phyloP scores from a whole-genome alignment of 345 rosid genomes.

The Murraya koenigii region DNA sequence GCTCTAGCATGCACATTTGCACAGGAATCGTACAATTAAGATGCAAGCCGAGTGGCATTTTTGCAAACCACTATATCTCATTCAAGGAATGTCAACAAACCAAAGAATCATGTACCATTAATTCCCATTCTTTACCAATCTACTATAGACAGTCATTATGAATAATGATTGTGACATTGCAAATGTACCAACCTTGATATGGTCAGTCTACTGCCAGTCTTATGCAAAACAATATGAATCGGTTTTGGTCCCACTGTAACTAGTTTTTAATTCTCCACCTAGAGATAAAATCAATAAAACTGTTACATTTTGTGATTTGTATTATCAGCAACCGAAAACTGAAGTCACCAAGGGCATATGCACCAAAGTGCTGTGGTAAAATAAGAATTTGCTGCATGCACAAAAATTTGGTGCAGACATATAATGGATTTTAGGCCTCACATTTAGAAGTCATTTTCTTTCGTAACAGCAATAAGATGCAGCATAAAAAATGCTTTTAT shows the following conservation, averaged over 20 bases:
- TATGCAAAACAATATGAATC: not conserved
- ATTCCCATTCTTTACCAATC: constrained; percentile 6
- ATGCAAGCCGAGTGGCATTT: not conserved
- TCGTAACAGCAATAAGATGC: not conserved
- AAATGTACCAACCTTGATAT: not conserved
- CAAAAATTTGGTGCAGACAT: not conserved
- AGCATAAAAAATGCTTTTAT: not conserved
- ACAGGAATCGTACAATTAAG: not conserved
- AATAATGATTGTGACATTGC: not conserved
- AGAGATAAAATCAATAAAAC: not conserved
- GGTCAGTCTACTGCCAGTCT: not conserved
- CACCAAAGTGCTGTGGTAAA: not conserved
- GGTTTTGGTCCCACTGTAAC: not conserved
- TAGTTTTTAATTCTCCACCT: not conserved
- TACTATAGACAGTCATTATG: not conserved
- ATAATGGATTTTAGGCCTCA: not conserved
- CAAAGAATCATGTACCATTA: constrained; percentile 1
- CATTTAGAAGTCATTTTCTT: not conserved
- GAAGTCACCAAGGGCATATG: not conserved
- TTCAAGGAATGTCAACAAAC: not conserved
- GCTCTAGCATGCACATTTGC: too few relatives aligned
- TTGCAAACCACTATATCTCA: not conserved
- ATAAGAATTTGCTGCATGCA: not conserved
- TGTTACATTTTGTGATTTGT: not conserved
- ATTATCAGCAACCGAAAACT: not conserved